These are phyloP conservation scores for Boletus fagicola DNA, from an alignment of 768 basidiomycete genomes.

Conservation along the genomic window DNA sequence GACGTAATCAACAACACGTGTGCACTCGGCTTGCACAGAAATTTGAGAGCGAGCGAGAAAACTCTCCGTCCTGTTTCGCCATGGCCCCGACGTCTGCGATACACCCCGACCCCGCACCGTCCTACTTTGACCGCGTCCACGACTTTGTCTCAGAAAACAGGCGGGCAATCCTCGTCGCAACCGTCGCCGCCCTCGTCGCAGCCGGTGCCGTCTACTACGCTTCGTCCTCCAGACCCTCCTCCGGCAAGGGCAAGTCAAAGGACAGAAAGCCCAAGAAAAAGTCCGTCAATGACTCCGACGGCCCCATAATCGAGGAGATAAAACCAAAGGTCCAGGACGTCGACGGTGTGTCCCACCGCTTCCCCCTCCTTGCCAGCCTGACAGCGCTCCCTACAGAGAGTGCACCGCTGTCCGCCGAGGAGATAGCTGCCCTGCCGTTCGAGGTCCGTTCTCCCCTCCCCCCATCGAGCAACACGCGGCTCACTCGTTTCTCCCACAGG, in stretches of 20 bases:
- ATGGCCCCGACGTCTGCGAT: constrained; percentile 23
- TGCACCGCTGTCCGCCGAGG: constrained; percentile 46
- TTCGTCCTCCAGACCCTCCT: constrained; percentile 37
- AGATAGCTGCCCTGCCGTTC: constrained; percentile 54
- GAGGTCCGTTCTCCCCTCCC: constrained; percentile 44
- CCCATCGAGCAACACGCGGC: not conserved
- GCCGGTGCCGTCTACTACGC: constrained; percentile 75
- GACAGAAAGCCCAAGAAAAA: constrained; percentile 54
- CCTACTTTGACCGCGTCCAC: constrained; percentile 62
- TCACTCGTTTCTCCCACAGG: constrained; percentile 40
- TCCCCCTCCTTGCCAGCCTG: not conserved
- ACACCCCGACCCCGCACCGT: constrained; percentile 8
- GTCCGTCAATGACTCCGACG: constrained; percentile 54
- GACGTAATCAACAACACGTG: constrained; percentile 27
- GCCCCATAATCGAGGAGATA: constrained; percentile 80
- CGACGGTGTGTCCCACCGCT: constrained; percentile 27
- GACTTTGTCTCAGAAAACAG: constrained; percentile 75
- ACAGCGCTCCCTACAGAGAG: constrained; percentile 36
- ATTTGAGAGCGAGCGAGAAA: not conserved
- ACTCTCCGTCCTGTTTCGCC: not conserved
- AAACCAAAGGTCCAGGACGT: constrained; percentile 43
- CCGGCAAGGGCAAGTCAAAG: constrained; percentile 48
- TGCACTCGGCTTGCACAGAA: not conserved
- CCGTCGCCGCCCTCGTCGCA: constrained; percentile 68
- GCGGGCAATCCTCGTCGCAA: constrained; percentile 67